Evolutionary conservation across 1,139 yeast species (phyloP).

Genomic region (Candida pseudoviswanathii): DNA sequence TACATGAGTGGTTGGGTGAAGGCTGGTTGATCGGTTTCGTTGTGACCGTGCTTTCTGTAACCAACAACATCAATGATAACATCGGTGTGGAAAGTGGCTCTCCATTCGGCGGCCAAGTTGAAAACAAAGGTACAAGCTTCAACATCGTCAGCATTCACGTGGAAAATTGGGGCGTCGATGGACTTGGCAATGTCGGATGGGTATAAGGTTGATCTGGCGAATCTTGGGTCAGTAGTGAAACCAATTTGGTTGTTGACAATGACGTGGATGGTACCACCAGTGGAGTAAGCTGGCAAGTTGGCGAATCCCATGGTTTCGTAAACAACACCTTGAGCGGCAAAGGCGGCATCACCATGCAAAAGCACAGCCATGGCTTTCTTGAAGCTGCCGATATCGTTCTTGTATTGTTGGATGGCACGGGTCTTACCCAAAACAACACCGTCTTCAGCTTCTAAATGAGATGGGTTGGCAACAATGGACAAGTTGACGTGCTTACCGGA

Average conservation of each 20-base stretch:
- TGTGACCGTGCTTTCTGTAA: slow-evolving; percentile 98
- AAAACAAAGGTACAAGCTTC: slow-evolving; percentile 91
- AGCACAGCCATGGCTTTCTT: slow-evolving; percentile 89
- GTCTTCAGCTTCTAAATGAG: slow-evolving; percentile 98
- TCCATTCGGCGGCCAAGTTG: slow-evolving; percentile 98
- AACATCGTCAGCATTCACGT: slow-evolving; percentile 96
- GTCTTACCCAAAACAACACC: slow-evolving; percentile 98
- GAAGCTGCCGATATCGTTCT: slow-evolving; percentile 79
- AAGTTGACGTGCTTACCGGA: slow-evolving; percentile 95
- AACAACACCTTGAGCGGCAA: slow-evolving; percentile 98
- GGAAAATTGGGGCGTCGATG: slow-evolving; percentile 97
- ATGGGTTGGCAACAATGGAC: slow-evolving; percentile 97
- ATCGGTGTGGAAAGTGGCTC: slow-evolving; percentile 94
- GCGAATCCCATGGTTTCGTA: slow-evolving; percentile 97
- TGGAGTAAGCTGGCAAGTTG: slow-evolving; percentile 89
- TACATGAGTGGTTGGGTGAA: slow-evolving; percentile 99
- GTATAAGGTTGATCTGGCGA: slow-evolving; percentile 95
- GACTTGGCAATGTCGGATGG: slow-evolving; percentile 98
- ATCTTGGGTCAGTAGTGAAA: slow-evolving; percentile 98
- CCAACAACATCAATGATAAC: slow-evolving; percentile 97
- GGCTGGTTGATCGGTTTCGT: slow-evolving; percentile 98
- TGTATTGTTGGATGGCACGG: slow-evolving; percentile 92
- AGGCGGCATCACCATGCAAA: slow-evolving; percentile 99
- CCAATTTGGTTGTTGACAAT: slow-evolving; percentile 98
- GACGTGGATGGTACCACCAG: slow-evolving; percentile 97